phyloP scores from a whole-genome alignment of 164 flowering plant genomes.

The Nelumbo lutea region DNA sequence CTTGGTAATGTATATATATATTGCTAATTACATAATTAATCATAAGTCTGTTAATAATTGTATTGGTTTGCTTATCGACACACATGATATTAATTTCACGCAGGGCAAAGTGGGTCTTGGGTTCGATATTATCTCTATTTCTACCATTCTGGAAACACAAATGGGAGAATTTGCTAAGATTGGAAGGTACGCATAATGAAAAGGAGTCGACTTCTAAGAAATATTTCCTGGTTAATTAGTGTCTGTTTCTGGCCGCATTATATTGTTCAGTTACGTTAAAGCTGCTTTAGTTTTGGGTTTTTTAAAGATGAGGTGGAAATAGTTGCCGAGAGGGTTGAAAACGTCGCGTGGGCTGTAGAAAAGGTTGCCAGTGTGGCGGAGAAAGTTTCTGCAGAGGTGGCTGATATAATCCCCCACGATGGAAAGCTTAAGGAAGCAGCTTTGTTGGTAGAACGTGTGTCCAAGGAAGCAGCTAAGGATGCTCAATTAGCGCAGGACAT shows the following conservation, averaged over 20 bases:
- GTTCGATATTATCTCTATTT: constrained; percentile 32
- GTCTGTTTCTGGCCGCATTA: too few species aligned
- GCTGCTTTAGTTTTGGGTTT: not conserved
- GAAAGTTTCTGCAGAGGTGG: constrained; percentile 25
- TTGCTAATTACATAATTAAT: not conserved
- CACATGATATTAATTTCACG: not conserved
- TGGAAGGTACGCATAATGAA: constrained; percentile 32
- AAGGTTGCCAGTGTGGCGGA: constrained; percentile 28
- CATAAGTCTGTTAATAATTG: not conserved
- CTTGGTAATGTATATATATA: constrained; percentile 15
- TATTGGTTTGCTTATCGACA: too few species aligned
- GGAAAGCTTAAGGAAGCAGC: constrained; percentile 25
- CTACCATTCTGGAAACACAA: constrained; percentile 39
- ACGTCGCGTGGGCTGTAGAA: constrained; percentile 26
- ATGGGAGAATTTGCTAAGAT: constrained; percentile 19
- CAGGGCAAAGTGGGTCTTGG: constrained; percentile 49
- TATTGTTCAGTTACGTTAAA: not conserved
- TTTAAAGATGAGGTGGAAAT: constrained; percentile 25
- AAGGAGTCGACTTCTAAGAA: not conserved
- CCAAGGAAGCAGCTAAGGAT: constrained; percentile 25
- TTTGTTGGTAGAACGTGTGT: constrained; percentile 18
- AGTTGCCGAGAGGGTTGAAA: constrained; percentile 24
- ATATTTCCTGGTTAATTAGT: too few species aligned
- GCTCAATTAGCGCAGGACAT: constrained; percentile 25
- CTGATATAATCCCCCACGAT: constrained; percentile 22